Base-by-base conservation (phyloP, 2,329 filamentous ascomycete species). In the Sclerotinia trifoliorum region DNA sequence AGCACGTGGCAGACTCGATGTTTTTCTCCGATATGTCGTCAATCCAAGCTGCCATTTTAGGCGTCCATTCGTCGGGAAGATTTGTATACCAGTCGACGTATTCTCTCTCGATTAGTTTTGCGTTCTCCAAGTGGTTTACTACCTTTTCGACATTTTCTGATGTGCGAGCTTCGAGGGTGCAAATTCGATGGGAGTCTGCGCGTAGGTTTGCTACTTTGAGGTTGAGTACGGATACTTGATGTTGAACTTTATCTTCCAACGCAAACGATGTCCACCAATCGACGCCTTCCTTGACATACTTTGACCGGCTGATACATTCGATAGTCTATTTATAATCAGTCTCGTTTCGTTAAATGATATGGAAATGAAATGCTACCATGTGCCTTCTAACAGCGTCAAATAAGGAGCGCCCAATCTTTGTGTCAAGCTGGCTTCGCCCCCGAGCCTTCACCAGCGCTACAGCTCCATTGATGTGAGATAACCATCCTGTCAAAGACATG, bases 321-420 rank as follows among this genome's bases (percentile, higher is more conserved):
- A 88, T 83, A 65, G 86, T 85, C 84, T 84, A 63, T 15, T 86
- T 77, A 11, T 82, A 81, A 70, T 86, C 83, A 65, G 87, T 83
- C 24, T 62, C 19, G 19, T 35, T 0, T 46, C 13, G 32, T 46
- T 24, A 21, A 8, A 32, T 21, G 11, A 42, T 5, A 17, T 55
- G 17, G 17, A 32, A 54, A n/a, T 61, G 1, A 61, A 17, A 32
- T 32, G 79, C 64, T 77, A 86, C 84, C 81, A 87, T 86, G 70
- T 88, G 84, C 3, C 84, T 86, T 66, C 86, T 81, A 29, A 88
- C 85, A 15, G 84, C 83, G 62, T 86, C 81, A 73, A 88, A 88
- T 19, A 88, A 78, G 65, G 82, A 80, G n/a, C 84, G 75, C 0
- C 85, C 86, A 5, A 80, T 77, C 74, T 80, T 82, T n/a, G 82